phyloP scores from a whole-genome alignment of 352 stramenopile genomes.

The Globisporangium nunn region DNA sequence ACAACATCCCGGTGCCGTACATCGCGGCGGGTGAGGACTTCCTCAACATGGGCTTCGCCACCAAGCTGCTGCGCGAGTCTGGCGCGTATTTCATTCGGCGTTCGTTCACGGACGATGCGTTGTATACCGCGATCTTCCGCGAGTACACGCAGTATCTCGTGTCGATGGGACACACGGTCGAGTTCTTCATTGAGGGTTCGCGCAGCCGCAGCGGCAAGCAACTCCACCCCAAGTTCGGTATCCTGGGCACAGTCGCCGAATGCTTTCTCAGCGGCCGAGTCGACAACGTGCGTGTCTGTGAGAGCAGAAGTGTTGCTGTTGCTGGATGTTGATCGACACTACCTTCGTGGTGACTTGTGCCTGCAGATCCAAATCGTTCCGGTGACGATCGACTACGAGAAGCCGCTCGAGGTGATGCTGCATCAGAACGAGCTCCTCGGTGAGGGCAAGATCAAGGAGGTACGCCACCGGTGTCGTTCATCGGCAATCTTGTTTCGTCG shows the following conservation, averaged over 20 bases:
- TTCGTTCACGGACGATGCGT: constrained; percentile 61
- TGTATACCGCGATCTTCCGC: constrained; percentile 74
- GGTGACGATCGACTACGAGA: constrained; percentile 85
- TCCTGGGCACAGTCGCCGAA: constrained; percentile 66
- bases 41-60: constrained; percentile 60
- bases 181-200: constrained; percentile 85
- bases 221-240: constrained; percentile 74
- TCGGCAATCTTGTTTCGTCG: not conserved
- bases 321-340: not conserved
- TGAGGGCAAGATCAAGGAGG: constrained; percentile 76
- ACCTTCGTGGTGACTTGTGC: constrained; percentile 1
- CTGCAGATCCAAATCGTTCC: constrained; percentile 68
- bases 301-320: not conserved
- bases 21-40: constrained; percentile 80
- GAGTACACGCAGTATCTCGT: constrained; percentile 82
- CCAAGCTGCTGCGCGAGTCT: constrained; percentile 53
- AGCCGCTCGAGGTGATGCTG: constrained; percentile 71
- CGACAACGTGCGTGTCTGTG: constrained; percentile 34
- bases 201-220: constrained; percentile 81
- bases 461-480: constrained; percentile 5
- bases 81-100: constrained; percentile 79
- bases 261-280: constrained; percentile 61
- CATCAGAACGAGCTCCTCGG: constrained; percentile 79
- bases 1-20: constrained; percentile 82
- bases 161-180: constrained; percentile 64